These are phyloP conservation scores for Aspergillus proliferans DNA, from an alignment of 2,329 filamentous ascomycete species.

Conservation along the genomic window DNA sequence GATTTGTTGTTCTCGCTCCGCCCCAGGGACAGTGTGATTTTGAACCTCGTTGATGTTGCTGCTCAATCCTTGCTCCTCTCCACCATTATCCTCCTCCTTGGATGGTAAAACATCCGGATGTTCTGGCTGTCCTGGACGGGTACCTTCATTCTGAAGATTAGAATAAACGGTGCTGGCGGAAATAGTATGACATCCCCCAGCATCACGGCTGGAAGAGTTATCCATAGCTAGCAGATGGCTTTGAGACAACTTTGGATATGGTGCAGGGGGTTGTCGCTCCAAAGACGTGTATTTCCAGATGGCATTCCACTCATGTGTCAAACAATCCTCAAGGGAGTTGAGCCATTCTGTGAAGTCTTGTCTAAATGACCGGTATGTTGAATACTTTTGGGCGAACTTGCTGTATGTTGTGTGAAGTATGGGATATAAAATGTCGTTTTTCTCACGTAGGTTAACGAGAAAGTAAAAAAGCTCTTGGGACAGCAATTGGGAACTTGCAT, in stretches of 20 bases:
- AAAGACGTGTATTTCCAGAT: background rate
- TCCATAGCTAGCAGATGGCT: no score
- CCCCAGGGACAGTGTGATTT: no score
- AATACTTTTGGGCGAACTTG: background rate
- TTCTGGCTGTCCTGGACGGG: no score
- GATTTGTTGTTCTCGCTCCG: conserved; percentile 27
- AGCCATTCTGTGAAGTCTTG: background rate
- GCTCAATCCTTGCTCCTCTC: no score
- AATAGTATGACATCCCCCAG: background rate
- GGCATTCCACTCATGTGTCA: background rate
- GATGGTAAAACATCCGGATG: background rate
- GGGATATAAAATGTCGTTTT: background rate
- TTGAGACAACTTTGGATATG: no score
- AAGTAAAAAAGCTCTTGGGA: background rate
- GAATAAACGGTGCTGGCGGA: background rate
- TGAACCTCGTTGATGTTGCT: no score
- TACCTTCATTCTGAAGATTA: no score
- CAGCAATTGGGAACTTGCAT: background rate
- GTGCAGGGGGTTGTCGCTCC: no score
- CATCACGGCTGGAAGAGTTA: background rate
- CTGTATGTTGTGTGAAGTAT: background rate
- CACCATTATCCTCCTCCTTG: background rate
- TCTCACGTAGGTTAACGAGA: background rate
- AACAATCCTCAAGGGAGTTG: background rate
- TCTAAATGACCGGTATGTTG: background rate